Evolutionary conservation across 352 stramenopile species (phyloP).

Genomic region (Pythium folliculosum): DNA sequence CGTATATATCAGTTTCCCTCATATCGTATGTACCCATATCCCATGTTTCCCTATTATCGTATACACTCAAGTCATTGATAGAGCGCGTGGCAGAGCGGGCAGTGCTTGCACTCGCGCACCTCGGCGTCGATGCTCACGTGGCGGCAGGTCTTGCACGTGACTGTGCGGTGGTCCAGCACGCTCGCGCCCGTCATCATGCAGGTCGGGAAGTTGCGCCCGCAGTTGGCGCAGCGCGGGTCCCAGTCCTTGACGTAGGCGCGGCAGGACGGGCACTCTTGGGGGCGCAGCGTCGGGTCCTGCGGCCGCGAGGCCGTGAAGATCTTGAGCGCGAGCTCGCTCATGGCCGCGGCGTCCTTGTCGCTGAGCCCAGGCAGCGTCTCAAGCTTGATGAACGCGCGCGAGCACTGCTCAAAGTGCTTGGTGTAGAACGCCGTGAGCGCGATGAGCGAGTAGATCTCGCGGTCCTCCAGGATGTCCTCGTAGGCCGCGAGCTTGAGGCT

Average conservation of each 20-base stretch:
- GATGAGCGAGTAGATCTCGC: slow-evolving; percentile 94
- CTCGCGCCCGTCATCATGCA: slow-evolving; percentile 80
- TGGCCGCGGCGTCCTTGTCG: slow-evolving; percentile 59
- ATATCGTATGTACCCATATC: too few species aligned
- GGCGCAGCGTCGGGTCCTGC: slow-evolving; percentile 77
- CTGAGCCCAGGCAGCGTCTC: slow-evolving; percentile 73
- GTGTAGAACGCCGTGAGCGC: slow-evolving; percentile 91
- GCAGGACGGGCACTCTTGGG: slow-evolving; percentile 81
- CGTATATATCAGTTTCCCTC: neutral
- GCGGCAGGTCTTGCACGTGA: slow-evolving; percentile 86
- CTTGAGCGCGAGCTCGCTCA: slow-evolving; percentile 77
- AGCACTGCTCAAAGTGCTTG: slow-evolving; percentile 91
- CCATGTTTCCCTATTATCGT: slow-evolving; percentile 1
- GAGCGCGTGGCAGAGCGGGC: slow-evolving; percentile 85
- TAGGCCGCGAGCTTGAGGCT: slow-evolving; percentile 87
- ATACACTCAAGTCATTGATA: slow-evolving; percentile 12
- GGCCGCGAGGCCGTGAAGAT: slow-evolving; percentile 85
- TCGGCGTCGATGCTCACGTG: slow-evolving; percentile 88
- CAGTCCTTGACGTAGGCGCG: slow-evolving; percentile 84
- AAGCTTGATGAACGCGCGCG: slow-evolving; percentile 91
- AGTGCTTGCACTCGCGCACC: slow-evolving; percentile 79
- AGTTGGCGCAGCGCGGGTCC: slow-evolving; percentile 82
- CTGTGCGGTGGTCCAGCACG: slow-evolving; percentile 73
- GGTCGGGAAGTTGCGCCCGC: slow-evolving; percentile 67
- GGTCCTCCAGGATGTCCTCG: slow-evolving; percentile 91